Percentiles rank a stretch among this genome's conserved stretches.
Conservation (phyloP, 192 early-diverging fungal genomes). For the Coemansia sp. region DNA sequence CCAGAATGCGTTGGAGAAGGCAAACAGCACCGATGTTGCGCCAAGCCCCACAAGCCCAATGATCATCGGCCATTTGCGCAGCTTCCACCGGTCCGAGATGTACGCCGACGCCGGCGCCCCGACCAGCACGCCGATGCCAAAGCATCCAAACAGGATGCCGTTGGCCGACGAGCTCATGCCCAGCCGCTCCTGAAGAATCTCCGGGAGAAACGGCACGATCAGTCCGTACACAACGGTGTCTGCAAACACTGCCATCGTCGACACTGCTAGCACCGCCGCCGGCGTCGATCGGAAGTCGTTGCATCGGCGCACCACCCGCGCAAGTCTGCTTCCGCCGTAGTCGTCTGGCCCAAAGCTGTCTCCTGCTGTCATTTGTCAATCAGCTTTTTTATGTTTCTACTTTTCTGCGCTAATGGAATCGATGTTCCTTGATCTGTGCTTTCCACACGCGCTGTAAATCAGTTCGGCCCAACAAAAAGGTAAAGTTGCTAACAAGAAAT, state of each 20-base stretch:
- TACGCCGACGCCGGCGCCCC: slow-evolving; percentile 69
- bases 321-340: slow-evolving; percentile 23
- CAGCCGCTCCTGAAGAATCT: slow-evolving; percentile 63
- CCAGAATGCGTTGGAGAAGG: slow-evolving; percentile 63
- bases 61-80: slow-evolving; percentile 76
- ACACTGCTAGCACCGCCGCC: slow-evolving; percentile 42
- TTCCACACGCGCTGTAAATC: background rate
- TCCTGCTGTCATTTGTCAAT: background rate
- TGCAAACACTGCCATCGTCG: slow-evolving; percentile 65
- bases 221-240: slow-evolving; percentile 72
- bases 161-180: slow-evolving; percentile 58
- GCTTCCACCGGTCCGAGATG: slow-evolving; percentile 70
- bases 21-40: slow-evolving; percentile 66
- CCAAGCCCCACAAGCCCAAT: slow-evolving; percentile 66
- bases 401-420: background rate
- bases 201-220: slow-evolving; percentile 69
- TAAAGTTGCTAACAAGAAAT: background rate
- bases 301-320: slow-evolving; percentile 31
- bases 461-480: background rate
- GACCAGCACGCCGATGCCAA: slow-evolving; percentile 67
- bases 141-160: slow-evolving; percentile 72
- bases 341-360: slow-evolving; percentile 15
- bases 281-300: slow-evolving; percentile 47
- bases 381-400: background rate
- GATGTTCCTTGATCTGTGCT: background rate